A percentile compares a stretch with the other conserved stretches of the same genome.
Evolutionary conservation across 169 alveolate genomes (phyloP).

Genomic region (Cryptosporidium bovis): DNA sequence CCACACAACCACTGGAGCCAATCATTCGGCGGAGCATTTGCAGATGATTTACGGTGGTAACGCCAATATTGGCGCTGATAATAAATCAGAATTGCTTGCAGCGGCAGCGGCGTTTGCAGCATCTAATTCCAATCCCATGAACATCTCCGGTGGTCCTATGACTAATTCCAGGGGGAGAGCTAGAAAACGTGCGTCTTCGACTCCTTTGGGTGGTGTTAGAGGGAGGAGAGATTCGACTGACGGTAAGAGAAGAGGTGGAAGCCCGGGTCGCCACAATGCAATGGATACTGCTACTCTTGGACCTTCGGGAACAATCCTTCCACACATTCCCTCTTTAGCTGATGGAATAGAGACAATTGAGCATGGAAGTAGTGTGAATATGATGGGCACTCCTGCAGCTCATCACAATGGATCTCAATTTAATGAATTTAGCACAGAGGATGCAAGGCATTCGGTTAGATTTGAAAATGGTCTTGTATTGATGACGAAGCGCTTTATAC

Average conservation of each 20-base stretch:
- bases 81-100: conserved; percentile 70
- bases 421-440: conserved; percentile 72
- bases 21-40: conserved; percentile 70
- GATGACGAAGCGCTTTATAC: conserved; percentile 68
- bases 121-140: conserved; percentile 35
- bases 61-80: conserved; percentile 51
- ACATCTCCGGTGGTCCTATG: conserved; percentile 42
- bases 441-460: conserved; percentile 73
- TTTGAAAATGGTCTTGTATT: conserved; percentile 71
- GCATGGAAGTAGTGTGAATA: conserved; percentile 45
- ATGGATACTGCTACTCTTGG: conserved; percentile 34
- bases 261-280: conserved; percentile 65
- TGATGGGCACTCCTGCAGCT: conserved; percentile 65
- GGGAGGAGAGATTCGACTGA: conserved; percentile 71
- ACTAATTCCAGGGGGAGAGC: conserved; percentile 70
- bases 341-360: conserved; percentile 65
- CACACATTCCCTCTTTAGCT: conserved; percentile 63
- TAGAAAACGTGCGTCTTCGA: conserved; percentile 59
- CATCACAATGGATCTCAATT: conserved; percentile 64
- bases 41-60: conserved; percentile 63
- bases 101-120: conserved; percentile 76
- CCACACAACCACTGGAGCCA: conserved; percentile 28
- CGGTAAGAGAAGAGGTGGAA: conserved; percentile 55
- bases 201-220: conserved; percentile 71
- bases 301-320: conserved; percentile 35